These are phyloP conservation scores for Boletus pseudo-olivaceus DNA, from an alignment of 768 basidiomycete genomes.

Conservation along the genomic window DNA sequence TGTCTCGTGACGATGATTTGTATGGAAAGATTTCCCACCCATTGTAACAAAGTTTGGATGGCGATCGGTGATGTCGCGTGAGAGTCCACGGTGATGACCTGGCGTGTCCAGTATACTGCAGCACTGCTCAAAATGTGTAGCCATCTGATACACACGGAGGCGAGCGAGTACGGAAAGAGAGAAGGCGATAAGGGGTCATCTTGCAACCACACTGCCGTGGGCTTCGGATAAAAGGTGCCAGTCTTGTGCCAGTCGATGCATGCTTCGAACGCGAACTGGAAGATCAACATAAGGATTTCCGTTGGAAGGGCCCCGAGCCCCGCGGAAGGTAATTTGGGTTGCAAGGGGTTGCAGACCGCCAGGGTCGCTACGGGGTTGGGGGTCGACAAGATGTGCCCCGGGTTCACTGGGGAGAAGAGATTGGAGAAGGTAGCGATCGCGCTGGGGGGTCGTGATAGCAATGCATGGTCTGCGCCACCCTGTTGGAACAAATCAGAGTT, in stretches of 20 bases:
- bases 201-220: slow-evolving; percentile 3
- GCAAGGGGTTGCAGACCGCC: neutral
- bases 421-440: neutral
- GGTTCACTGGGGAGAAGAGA: neutral
- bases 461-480: neutral
- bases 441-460: neutral
- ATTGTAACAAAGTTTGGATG: neutral
- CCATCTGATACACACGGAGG: slow-evolving; percentile 18
- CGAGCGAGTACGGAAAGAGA: slow-evolving; percentile 8
- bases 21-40: neutral
- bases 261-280: slow-evolving; percentile 1
- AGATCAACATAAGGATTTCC: slow-evolving; percentile 6
- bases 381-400: neutral
- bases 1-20: slow-evolving; percentile 3
- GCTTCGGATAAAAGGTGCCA: too few relatives aligned
- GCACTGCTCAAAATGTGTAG: slow-evolving; percentile 8
- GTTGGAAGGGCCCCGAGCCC: neutral
- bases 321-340: neutral
- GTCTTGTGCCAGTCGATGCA: neutral
- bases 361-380: neutral
- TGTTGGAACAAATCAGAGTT: neutral
- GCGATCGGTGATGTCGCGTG: neutral
- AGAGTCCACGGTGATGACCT: slow-evolving; percentile 15
- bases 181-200: slow-evolving; percentile 6
- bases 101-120: slow-evolving; percentile 18